Percentiles rank a stretch among this genome's conserved stretches.
Evolutionary conservation across 2,329 filamentous ascomycete genomes (phyloP).

Genomic region (Thelonectria rubi): DNA sequence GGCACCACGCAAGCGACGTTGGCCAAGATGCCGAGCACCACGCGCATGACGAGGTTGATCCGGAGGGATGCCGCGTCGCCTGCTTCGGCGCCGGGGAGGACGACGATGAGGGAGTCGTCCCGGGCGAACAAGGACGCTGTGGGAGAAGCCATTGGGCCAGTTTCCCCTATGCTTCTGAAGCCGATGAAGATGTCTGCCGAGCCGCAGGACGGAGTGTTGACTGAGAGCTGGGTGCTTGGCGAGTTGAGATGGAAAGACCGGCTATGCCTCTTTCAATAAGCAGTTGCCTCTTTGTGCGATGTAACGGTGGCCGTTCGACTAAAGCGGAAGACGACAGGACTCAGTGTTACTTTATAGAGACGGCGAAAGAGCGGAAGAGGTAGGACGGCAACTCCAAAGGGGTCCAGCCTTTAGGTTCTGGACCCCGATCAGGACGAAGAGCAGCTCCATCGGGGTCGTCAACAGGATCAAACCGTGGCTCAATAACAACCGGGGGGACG

Average conservation of each 20-base stretch:
- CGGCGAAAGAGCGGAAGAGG: constrained; percentile 17
- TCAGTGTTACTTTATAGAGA: constrained; percentile 16
- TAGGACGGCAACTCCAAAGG: neutral
- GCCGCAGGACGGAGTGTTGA: neutral
- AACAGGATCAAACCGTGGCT: constrained; percentile 24
- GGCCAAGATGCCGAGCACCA: constrained; percentile 56
- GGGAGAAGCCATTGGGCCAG: constrained; percentile 28
- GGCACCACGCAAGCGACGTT: constrained; percentile 61
- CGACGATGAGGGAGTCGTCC: constrained; percentile 35
- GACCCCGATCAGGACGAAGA: neutral
- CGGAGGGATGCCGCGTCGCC: constrained; percentile 45
- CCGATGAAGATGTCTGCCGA: neutral
- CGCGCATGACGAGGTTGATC: constrained; percentile 60
- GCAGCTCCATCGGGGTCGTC: constrained; percentile 7
- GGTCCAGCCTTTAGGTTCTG: neutral
- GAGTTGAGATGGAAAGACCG: constrained; percentile 9
- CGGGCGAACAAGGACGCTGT: constrained; percentile 31
- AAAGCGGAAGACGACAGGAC: constrained; percentile 31
- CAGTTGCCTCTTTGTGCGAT: neutral
- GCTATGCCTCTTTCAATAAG: neutral
- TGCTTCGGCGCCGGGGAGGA: constrained; percentile 33
- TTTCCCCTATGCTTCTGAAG: neutral
- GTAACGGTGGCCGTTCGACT: constrained; percentile 27
- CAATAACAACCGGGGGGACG: constrained; percentile 15
- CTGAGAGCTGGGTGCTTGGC: constrained; percentile 15